Evolutionary conservation across 306 rosid species (phyloP).

Genomic region (Begonia masoniana): DNA sequence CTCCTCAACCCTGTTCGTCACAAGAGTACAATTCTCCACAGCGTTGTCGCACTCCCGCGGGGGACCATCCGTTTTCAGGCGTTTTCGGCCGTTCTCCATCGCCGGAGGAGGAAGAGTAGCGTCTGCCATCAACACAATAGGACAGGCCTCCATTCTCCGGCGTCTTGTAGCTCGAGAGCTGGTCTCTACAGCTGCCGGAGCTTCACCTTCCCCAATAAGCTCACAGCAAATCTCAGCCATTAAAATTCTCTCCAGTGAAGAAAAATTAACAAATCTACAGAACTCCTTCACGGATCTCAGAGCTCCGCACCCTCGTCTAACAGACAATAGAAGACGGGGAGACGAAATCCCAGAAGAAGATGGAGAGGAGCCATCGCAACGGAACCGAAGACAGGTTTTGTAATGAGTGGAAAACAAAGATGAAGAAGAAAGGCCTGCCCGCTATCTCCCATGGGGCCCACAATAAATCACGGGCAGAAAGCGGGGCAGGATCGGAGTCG

Average conservation of each 20-base stretch:
- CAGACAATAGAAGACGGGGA: no score
- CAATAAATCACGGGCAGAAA: slow-evolving; percentile 13
- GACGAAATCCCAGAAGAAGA: background rate
- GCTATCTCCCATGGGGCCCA: slow-evolving; percentile 43
- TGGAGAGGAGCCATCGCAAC: slow-evolving; percentile 12
- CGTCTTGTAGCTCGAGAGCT: slow-evolving; percentile 25
- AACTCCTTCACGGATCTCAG: no score
- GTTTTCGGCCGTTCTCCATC: slow-evolving; percentile 24
- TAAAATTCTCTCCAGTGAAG: background rate
- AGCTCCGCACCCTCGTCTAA: no score
- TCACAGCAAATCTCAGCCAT: slow-evolving; percentile 90
- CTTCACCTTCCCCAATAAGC: slow-evolving; percentile 52
- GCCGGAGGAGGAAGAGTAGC: slow-evolving; percentile 11
- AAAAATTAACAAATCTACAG: no score
- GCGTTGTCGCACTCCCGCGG: slow-evolving; percentile 11
- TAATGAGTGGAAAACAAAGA: background rate
- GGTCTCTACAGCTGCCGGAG: slow-evolving; percentile 30
- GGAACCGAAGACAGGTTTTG: slow-evolving; percentile 21
- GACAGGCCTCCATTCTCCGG: slow-evolving; percentile 29
- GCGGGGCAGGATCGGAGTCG: slow-evolving; percentile 15
- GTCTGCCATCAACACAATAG: slow-evolving; percentile 30
- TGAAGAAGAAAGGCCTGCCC: slow-evolving; percentile 3
- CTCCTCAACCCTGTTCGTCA: background rate
- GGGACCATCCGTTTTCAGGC: slow-evolving; percentile 27
- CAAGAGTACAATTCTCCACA: slow-evolving; percentile 3